Conservation (phyloP, 139 green algal genomes). For the Ettlia oleoabundans region DNA sequence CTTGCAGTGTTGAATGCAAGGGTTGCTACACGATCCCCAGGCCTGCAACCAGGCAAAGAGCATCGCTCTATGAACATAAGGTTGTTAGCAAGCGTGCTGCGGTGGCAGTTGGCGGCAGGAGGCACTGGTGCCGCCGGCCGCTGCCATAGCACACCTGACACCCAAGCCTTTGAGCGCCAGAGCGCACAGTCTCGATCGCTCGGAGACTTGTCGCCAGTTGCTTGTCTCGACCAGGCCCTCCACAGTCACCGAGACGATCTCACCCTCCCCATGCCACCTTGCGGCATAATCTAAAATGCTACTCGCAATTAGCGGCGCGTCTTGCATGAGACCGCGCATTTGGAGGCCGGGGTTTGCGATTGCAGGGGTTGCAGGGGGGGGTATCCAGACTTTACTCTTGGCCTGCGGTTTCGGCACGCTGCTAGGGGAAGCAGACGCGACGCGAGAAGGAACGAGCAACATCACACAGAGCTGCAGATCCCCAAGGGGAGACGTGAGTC, state of each 20-base stretch:
- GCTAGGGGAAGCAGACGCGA: too few species aligned
- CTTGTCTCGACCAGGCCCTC: conserved; percentile 45
- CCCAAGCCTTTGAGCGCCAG: conserved; percentile 69
- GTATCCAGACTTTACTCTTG: too few species aligned
- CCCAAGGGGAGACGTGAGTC: too few species aligned
- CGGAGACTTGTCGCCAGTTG: conserved; percentile 66
- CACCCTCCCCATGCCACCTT: conserved; percentile 65
- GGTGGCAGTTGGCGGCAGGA: too few species aligned
- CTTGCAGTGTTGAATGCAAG: conserved; percentile 81
- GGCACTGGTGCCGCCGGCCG: neutral
- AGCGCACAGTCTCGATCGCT: conserved; percentile 53
- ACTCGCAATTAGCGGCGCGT: conserved; percentile 40
- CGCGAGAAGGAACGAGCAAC: too few species aligned
- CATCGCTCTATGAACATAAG: too few species aligned
- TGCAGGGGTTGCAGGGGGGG: too few species aligned
- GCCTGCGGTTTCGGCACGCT: too few species aligned
- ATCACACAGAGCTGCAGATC: too few species aligned
- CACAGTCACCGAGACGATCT: conserved; percentile 1
- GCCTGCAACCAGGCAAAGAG: too few species aligned
- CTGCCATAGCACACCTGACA: conserved; percentile 51
- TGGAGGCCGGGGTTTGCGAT: neutral
- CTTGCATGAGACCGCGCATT: conserved; percentile 57
- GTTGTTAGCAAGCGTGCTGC: too few species aligned
- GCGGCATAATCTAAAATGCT: conserved; percentile 69
- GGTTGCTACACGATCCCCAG: conserved; percentile 72